Evolutionary conservation across 129 eudicot genomes (phyloP), one percentile per base, ranked within the genome.

Genomic region (Arctium minus): DNA sequence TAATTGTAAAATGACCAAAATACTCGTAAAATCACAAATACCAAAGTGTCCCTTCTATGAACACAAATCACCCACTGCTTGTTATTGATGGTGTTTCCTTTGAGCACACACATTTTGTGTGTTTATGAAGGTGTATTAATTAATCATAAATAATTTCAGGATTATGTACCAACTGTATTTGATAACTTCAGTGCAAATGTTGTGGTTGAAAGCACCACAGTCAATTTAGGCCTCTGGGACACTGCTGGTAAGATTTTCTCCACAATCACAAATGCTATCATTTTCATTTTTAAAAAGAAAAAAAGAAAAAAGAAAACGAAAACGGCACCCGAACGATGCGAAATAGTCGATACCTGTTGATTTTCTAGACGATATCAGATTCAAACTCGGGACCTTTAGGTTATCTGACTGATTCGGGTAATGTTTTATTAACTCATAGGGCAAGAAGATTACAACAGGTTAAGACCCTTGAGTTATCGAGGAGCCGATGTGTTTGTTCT

Each of bases 141-240:
- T 73, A 22, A 42, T 15, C 35, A 73, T 73, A 2, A 78, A 78
- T 72, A 73, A 72, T 75, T 35, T 75, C 89, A 94, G 98, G 98
- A 94, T 86, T 92, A 94, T 73, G 85, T 94, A 67, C 98, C 98
- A 73, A 94, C 98, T 31, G 98, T 94, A 83, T 94, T 94, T 78
- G 98, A 94, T 78, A 94, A 94, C 89, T 94, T 94, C 92, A 94
- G 98, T 91, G 98, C 98, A 81, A 92, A 92, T 87, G 98, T 94
- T 80, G 92, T 92, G 48, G 97, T 89, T 86, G 98, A 94, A 88
- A 88, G 97, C 86, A 94, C 93, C 88, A 89, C 98, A 44, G 98
- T 94, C 65, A 94, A 94, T 82, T 87, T 94, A 86, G 98, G 98
- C 44, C 97, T 94, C 10, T 94, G 98, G 98, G 98, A 94, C 83